These are phyloP conservation scores for Hymenoscyphus fructigenus DNA, from an alignment of 2,329 filamentous ascomycete genomes.

Conservation along the genomic window DNA sequence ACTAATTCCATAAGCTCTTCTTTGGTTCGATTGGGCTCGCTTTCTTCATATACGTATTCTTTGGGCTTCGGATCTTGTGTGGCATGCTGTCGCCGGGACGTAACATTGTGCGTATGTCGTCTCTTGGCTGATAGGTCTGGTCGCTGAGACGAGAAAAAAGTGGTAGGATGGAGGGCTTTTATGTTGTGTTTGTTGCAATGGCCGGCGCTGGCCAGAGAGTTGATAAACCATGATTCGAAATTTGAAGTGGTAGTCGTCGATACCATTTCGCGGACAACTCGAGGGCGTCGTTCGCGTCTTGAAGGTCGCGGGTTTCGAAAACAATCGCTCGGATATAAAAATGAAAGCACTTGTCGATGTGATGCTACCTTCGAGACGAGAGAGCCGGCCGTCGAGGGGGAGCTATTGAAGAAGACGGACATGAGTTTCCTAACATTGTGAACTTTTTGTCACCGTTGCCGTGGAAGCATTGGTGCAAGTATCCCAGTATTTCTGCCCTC, in stretches of 20 bases:
- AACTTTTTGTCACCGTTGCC: constrained; percentile 33
- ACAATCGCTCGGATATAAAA: constrained; percentile 32
- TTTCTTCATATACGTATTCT: background rate
- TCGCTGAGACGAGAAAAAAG: constrained; percentile 26
- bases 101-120: constrained; percentile 8
- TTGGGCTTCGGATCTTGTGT: constrained; percentile 13
- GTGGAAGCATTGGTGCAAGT: constrained; percentile 26
- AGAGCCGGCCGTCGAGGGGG: constrained; percentile 48
- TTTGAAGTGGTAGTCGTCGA: constrained; percentile 16
- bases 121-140: constrained; percentile 16
- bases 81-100: constrained; percentile 22
- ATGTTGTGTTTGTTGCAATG: constrained; percentile 31
- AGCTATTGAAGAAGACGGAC: constrained; percentile 57
- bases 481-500: constrained; percentile 4
- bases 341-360: constrained; percentile 34
- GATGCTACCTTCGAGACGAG: constrained; percentile 46
- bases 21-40: constrained; percentile 33
- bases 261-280: constrained; percentile 14
- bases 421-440: constrained; percentile 64
- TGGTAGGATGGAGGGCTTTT: constrained; percentile 15
- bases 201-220: constrained; percentile 33
- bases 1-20: constrained; percentile 54
- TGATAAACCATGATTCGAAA: constrained; percentile 38
- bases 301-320: constrained; percentile 13
- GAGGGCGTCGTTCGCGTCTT: background rate